Evolutionary conservation across 305 asterid genomes (phyloP), one percentile per base, ranked within the genome.

Genomic region (Stenogyne calaminthoides): DNA sequence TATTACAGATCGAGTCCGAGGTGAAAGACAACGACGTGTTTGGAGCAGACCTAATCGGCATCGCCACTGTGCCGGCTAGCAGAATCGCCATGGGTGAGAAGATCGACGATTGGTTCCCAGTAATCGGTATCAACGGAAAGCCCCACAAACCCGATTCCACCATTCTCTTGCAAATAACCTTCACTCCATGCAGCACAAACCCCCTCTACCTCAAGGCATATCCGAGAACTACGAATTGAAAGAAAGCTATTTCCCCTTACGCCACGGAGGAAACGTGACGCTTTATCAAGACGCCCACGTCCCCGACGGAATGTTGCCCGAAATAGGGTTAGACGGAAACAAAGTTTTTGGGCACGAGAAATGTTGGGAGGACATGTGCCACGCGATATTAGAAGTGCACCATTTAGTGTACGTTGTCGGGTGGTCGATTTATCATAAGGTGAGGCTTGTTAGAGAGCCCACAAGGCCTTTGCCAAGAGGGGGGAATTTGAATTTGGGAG

Each of bases 1-100:
- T 4, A 15, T 9, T n/a, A 49, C 83, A 87, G 82, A 89, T 95
- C 0, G 96, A 88, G 39, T 92, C 92, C 75, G 87, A 83, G 84
- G 99, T 95, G 63, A 95, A 95, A 73, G 99, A 95, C 81, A 89
- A 92, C 67, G 99, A 95, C 70, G 81, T 95, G 18, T 91, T 95
- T 64, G 99, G 98, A 0, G 99, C 98, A 0, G 99, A 95, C 59
- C 79, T 81, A 12, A 95, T 95, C 68, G 99, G 99, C 49, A 74
- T 85, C 16, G 93, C 97, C 10, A 34, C 81, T 0, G 89, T 95
- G 27, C 64, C 90, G 4, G 96, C 97, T 6, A 62, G 25, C 20
- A 73, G 80, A 69, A 80, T 95, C 47, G 83, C 79, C 12, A 51
- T 88, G 9, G 99, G 98, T 40, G 89, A 87, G 77, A 29, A 65